Conservation (phyloP, 768 basidiomycete genomes). For the Chalciporus sphaerocephalus region DNA sequence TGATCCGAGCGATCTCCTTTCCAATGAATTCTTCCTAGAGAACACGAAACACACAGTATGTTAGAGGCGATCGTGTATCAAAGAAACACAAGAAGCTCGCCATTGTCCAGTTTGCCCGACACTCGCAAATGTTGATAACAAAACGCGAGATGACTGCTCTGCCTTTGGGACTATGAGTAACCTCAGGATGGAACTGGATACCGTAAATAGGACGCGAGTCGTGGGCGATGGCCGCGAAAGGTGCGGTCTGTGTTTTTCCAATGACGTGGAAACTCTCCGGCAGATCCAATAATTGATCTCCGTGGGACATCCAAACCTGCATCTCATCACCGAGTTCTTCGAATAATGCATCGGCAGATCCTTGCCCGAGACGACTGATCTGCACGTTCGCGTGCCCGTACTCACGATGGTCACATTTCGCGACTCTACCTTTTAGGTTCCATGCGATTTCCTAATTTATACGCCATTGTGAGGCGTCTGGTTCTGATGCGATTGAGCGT, state of each 20-base stretch:
- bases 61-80: constrained; percentile 3
- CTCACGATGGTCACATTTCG: constrained; percentile 86
- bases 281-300: constrained; percentile 82
- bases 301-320: constrained; percentile 99
- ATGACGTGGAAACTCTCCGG: constrained; percentile 86
- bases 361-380: constrained; percentile 58
- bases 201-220: constrained; percentile 86
- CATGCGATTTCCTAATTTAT: constrained; percentile 81
- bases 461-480: neutral
- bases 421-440: constrained; percentile 79
- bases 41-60: neutral
- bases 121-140: constrained; percentile 78
- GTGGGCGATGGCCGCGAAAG: constrained; percentile 92
- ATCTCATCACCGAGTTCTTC: constrained; percentile 83
- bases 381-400: constrained; percentile 88
- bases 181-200: constrained; percentile 98
- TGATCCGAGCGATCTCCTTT: constrained; percentile 91
- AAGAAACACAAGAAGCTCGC: constrained; percentile 35
- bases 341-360: constrained; percentile 71
- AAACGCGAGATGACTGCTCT: constrained; percentile 87
- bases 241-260: constrained; percentile 81
- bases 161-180: constrained; percentile 88
- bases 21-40: constrained; percentile 92
- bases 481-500: neutral
- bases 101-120: constrained; percentile 90